A percentile compares a stretch with the other conserved stretches of the same genome.
Conservation (phyloP, 768 basidiomycete species). For the Suillus occidentalis region DNA sequence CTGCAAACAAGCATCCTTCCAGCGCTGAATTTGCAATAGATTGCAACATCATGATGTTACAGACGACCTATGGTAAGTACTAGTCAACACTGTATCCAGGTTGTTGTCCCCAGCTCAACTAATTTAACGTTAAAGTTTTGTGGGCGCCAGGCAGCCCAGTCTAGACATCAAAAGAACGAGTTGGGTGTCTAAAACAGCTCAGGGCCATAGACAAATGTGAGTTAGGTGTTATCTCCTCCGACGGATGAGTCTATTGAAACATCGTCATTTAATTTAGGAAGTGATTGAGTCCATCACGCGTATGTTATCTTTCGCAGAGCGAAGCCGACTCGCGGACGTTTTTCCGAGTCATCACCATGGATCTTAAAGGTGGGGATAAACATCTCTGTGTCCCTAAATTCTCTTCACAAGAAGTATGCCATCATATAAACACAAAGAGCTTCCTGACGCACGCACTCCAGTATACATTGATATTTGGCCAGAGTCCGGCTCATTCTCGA, state of each 20-base stretch:
- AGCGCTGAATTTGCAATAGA: too few relatives aligned
- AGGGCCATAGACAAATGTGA: conserved; percentile 47
- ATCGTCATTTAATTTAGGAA: conserved; percentile 29
- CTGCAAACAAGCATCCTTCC: too few relatives aligned
- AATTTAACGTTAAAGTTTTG: not conserved
- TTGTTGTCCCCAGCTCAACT: too few relatives aligned
- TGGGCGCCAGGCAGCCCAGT: conserved; percentile 54
- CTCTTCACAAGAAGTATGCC: conserved; percentile 18
- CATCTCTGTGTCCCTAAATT: conserved; percentile 9
- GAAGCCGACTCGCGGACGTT: conserved; percentile 23
- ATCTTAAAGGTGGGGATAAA: conserved; percentile 9
- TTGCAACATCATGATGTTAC: too few relatives aligned
- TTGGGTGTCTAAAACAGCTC: conserved; percentile 76
- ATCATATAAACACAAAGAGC: conserved; percentile 23
- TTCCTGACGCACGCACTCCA: conserved; percentile 27
- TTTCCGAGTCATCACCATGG: conserved; percentile 10
- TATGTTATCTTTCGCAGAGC: conserved; percentile 29
- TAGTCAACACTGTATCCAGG: too few relatives aligned
- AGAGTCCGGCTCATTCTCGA: conserved; percentile 11
- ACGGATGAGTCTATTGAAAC: conserved; percentile 41
- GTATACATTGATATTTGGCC: conserved; percentile 36
- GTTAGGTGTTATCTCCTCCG: conserved; percentile 31
- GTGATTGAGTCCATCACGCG: conserved; percentile 35
- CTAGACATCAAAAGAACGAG: conserved; percentile 74
- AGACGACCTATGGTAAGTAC: too few relatives aligned